Conservation (phyloP, 2,329 filamentous ascomycete genomes). For the Cephalotrichum gorgonifer region DNA sequence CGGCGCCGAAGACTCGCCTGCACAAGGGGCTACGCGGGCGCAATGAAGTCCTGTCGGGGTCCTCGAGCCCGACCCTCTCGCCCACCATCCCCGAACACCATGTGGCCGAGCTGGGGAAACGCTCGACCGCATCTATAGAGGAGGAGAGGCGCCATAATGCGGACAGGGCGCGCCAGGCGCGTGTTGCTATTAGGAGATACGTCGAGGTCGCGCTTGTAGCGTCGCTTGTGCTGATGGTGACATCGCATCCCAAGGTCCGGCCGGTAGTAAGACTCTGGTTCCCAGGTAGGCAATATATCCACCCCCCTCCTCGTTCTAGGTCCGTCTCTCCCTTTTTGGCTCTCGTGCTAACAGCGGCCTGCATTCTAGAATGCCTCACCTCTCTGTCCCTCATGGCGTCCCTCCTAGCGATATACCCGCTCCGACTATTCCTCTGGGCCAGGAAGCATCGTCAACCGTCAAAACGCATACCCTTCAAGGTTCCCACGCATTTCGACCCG, state of each 20-base stretch:
- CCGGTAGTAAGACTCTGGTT: slow-evolving; percentile 35
- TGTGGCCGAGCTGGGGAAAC: slow-evolving; percentile 13
- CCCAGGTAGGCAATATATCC: slow-evolving; percentile 29
- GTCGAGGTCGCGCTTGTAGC: slow-evolving; percentile 42
- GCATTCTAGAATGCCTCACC: slow-evolving; percentile 30
- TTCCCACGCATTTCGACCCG: slow-evolving; percentile 78
- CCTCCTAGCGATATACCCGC: slow-evolving; percentile 45
- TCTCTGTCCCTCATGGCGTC: slow-evolving; percentile 22
- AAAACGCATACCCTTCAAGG: slow-evolving; percentile 29
- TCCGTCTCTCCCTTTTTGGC: neutral
- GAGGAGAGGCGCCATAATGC: slow-evolving; percentile 9
- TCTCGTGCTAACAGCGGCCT: neutral
- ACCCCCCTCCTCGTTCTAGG: slow-evolving; percentile 5
- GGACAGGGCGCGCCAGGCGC: slow-evolving; percentile 27
- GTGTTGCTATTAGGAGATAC: slow-evolving; percentile 39
- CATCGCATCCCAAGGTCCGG: slow-evolving; percentile 33
- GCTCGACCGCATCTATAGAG: slow-evolving; percentile 9
- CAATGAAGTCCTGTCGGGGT: slow-evolving; percentile 42
- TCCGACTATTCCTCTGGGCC: slow-evolving; percentile 43
- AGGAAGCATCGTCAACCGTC: slow-evolving; percentile 27
- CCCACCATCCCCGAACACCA: slow-evolving; percentile 35
- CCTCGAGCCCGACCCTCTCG: slow-evolving; percentile 44
- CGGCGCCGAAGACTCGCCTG: slow-evolving; percentile 61
- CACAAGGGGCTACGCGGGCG: slow-evolving; percentile 68
- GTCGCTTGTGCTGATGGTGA: slow-evolving; percentile 36